phyloP scores from a whole-genome alignment of 2,329 filamentous ascomycete genomes.

The Trichoderma hamatum region DNA sequence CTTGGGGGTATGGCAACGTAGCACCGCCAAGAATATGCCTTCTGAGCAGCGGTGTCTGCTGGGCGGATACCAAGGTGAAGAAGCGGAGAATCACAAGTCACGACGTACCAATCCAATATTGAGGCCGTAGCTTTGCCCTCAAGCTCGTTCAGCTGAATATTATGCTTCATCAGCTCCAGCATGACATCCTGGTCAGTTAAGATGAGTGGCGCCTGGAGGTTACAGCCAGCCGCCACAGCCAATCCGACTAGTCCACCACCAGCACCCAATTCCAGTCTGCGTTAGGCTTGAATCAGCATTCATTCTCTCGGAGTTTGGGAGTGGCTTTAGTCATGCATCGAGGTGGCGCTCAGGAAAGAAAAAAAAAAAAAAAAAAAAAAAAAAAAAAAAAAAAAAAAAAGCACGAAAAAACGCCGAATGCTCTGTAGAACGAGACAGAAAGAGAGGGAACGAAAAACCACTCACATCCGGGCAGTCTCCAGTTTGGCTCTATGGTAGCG shows the following conservation, averaged over 20 bases:
- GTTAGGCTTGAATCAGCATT: conserved; percentile 16
- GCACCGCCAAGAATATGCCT: background rate
- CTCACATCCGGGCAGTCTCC: conserved; percentile 71
- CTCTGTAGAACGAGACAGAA: background rate
- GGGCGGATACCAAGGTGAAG: background rate
- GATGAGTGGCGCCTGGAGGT: conserved; percentile 59
- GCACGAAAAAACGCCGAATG: background rate
- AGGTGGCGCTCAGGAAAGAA: background rate
- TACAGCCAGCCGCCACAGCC: conserved; percentile 60
- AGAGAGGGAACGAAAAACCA: conserved; percentile 31
- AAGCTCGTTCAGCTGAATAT: conserved; percentile 80
- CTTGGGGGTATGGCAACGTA: background rate
- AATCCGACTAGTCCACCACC: conserved; percentile 85
- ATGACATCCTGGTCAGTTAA: conserved; percentile 90
- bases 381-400: background rate
- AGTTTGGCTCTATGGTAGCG: conserved; percentile 69
- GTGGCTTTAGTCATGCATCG: background rate
- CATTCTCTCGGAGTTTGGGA: background rate
- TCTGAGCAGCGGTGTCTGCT: background rate
- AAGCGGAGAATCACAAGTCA: background rate
- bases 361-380: background rate
- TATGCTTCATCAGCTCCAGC: conserved; percentile 81
- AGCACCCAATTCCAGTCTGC: conserved; percentile 85
- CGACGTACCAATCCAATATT: conserved; percentile 77
- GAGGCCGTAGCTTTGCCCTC: conserved; percentile 63